Evolutionary conservation across 768 basidiomycete genomes (phyloP), one percentile per base, ranked within the genome.

Genomic region (Leccinellum luteum): DNA sequence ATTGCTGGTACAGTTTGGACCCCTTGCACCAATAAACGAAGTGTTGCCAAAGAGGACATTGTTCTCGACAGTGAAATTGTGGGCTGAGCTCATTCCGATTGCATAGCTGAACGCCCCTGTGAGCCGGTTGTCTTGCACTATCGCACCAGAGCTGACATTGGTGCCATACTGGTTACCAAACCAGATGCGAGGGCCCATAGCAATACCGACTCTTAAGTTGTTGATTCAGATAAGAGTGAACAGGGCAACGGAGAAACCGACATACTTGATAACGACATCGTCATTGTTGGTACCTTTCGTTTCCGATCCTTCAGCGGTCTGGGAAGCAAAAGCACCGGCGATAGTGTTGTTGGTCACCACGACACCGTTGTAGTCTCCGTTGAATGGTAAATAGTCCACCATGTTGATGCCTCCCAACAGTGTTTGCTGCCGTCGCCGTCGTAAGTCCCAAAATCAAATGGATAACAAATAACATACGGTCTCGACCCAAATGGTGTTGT

Each of bases 141-240:
- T 74, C 6, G 80, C 89, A n/a, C 76, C 76, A 35, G 68, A 74
- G 67, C 76, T 81, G 64, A 81, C 77, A 58, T 85, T 84, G 55
- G 80, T 81, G 23, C 78, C 77, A 60, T 77, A 87, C 52, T 70
- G 65, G 60, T 80, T 72, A 3, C 84, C 86, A 57, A 90, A 90
- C 90, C 90, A 92, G 15, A 83, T 84, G 12, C 81, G 81, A 9
- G 90, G 87, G 9, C 90, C 90, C 15, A 91, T 80, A 28, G 89
- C 90, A 49, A 92, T 85, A n/a, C 86, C 90, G 64, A 92, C 85
- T 69, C 89, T 90, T 14, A 7, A 55, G 41, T 43, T 47, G 23
- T 38, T n/a, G n/a, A 41, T 55, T 64, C 19, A 60, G 54, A 51
- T 48, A 32, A 59, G 51, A 54, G 44, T 21, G 30, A 23, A 49